Base-by-base conservation (phyloP, 352 stramenopile species). In the Pythium monospermum region DNA sequence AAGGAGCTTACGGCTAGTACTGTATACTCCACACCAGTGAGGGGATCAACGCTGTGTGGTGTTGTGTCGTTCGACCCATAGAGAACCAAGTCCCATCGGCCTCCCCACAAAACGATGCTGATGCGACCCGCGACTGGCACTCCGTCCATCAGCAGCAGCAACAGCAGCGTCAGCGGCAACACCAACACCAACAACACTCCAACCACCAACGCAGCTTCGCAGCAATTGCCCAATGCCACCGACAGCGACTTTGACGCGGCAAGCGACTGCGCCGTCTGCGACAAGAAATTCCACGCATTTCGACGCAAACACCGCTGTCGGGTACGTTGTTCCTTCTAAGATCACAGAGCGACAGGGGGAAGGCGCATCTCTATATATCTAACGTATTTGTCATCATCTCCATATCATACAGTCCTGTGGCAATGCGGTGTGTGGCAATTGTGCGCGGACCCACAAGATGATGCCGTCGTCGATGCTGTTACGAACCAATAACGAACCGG, bases 261-360 rank as follows among this genome's bases (percentile, higher is more conserved):
- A 4, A 36, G 47, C 49, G 83, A 93, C 56, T 93, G 83, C 61
- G 73, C 64, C 47, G 73, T 87, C 49, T 93, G 83, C 59, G 68
- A 87, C 37, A 93, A 91, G 59, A 91, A 88, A 46, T 91, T 93
- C 57, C 76, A 91, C 66, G 77, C 80, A 19, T 93, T 93, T 40
- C 80, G 83, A 26, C 77, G 79, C 53, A 93, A 91, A 48, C 80
- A 93, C 53, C 83, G 83, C 40, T 93, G 83, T 50, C 66, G 72
- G 53, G 83, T 93, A 69, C 30, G 57, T 42, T 15, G 7, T 22
- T 27, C 37, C 11, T 18, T 25, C 4, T 33, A 7, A 18, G 1
- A 33, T 32, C 19, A 6, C 40, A n/a, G n/a, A n/a, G n/a, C n/a
- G n/a, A n/a, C n/a, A n/a, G n/a, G n/a, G n/a, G n/a, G n/a, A n/a